Evolutionary conservation across 345 rosid genomes (phyloP).

Genomic region (Abelmoschus esculentus): DNA sequence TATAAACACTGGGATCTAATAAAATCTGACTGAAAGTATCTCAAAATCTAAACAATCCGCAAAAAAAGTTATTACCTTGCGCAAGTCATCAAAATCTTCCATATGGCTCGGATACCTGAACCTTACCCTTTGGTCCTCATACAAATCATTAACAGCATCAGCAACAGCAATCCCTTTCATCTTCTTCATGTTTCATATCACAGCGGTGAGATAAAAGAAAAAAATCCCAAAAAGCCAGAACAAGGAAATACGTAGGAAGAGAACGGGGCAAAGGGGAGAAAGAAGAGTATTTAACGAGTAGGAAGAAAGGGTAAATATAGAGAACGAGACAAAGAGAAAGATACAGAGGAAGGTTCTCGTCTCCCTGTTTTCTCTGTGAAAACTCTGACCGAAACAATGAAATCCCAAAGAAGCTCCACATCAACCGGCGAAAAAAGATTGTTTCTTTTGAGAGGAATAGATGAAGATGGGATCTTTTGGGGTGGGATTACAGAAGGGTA

Average conservation of each 20-base stretch:
- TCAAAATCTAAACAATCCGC: too few species aligned
- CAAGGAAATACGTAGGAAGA: not conserved
- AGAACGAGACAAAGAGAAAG: conserved; percentile 9
- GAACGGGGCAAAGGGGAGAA: not conserved
- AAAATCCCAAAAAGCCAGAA: too few species aligned
- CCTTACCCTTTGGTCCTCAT: conserved; percentile 38
- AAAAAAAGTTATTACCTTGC: conserved; percentile 31
- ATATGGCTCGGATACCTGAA: conserved; percentile 48
- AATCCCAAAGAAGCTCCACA: conserved; percentile 55
- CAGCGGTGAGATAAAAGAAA: too few species aligned
- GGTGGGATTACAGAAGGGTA: too few species aligned
- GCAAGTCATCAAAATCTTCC: conserved; percentile 51
- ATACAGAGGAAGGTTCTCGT: conserved; percentile 22
- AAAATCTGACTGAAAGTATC: conserved; percentile 1
- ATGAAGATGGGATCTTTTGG: too few species aligned
- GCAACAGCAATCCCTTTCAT: too few species aligned
- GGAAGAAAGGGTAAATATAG: not conserved
- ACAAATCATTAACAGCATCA: too few species aligned
- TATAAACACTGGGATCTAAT: conserved; percentile 28
- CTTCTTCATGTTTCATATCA: too few species aligned
- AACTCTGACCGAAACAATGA: conserved; percentile 60
- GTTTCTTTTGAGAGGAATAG: not conserved
- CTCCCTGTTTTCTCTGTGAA: conserved; percentile 33
- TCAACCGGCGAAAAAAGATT: conserved; percentile 26
- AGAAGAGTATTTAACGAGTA: conserved; percentile 1